Conservation (phyloP, 371 early-diverging fungal genomes). For the Capniomyces stellatus region DNA sequence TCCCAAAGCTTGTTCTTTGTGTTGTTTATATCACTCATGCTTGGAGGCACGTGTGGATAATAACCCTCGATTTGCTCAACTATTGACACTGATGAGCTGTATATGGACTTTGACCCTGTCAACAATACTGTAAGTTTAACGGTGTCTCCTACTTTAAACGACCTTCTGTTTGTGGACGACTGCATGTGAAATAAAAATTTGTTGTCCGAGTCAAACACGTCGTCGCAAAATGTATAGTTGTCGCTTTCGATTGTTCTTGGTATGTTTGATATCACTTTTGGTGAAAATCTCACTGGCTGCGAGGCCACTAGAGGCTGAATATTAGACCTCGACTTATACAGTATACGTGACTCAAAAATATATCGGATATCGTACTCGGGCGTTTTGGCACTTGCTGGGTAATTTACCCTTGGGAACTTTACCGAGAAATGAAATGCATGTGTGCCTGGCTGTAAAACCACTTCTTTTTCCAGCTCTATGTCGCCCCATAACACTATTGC, state of each 20-base stretch:
- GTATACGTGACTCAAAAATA: constrained; percentile 10
- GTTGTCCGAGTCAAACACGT: constrained; percentile 5
- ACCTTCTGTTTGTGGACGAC: constrained; percentile 10
- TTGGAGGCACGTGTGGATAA: constrained; percentile 12
- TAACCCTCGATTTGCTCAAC: constrained; percentile 20
- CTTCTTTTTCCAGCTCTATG: constrained; percentile 4
- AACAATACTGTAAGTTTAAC: constrained; percentile 14
- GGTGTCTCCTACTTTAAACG: constrained; percentile 14
- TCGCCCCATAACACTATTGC: constrained; percentile 15
- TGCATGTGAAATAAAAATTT: constrained; percentile 10
- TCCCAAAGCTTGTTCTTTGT: neutral
- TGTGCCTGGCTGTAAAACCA: constrained; percentile 10
- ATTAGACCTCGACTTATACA: neutral
- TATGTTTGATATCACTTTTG: constrained; percentile 12
- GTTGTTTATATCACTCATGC: neutral
- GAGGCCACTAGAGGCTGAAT: constrained; percentile 4
- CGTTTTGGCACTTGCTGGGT: constrained; percentile 13
- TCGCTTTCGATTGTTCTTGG: neutral
- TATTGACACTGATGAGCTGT: constrained; percentile 6
- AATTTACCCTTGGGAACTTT: constrained; percentile 22
- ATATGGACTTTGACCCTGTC: constrained; percentile 7
- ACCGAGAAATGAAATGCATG: constrained; percentile 24
- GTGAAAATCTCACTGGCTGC: constrained; percentile 11
- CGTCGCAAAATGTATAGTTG: constrained; percentile 15
- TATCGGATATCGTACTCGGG: constrained; percentile 16